phyloP scores from a whole-genome alignment of 75 land plant genomes.

The Pinus taeda region DNA sequence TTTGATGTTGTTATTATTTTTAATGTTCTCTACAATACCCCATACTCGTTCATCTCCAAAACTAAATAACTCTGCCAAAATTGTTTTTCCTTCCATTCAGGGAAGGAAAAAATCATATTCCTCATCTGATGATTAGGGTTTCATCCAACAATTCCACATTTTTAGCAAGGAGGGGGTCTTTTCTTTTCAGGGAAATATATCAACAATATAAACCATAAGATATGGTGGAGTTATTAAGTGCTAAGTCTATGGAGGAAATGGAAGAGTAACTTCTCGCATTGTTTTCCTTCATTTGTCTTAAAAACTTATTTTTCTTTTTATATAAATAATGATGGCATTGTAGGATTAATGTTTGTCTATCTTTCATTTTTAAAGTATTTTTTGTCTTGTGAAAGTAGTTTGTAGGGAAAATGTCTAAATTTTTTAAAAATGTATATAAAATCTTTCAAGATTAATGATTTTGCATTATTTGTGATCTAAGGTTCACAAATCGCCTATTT shows the following conservation, averaged over 20 bases:
- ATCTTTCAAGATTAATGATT: no score
- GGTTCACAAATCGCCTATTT: no score
- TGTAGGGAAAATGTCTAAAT: no score
- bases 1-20: background rate
- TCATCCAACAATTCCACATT: background rate
- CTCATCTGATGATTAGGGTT: background rate
- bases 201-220: background rate
- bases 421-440: no score
- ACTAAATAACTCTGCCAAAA: background rate
- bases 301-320: no score
- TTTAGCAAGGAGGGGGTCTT: background rate
- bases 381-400: no score
- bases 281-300: no score
- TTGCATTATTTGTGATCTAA: no score
- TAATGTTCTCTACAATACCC: background rate
- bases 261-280: background rate
- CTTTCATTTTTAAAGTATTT: no score
- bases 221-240: background rate
- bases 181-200: background rate
- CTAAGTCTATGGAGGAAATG: slow-evolving; percentile 6
- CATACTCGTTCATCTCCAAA: background rate
- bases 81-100: background rate
- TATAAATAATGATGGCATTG: no score
- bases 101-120: background rate
- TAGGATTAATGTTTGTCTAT: no score